phyloP scores from a whole-genome alignment of 441 rosid species.

The Sinapis alba region DNA sequence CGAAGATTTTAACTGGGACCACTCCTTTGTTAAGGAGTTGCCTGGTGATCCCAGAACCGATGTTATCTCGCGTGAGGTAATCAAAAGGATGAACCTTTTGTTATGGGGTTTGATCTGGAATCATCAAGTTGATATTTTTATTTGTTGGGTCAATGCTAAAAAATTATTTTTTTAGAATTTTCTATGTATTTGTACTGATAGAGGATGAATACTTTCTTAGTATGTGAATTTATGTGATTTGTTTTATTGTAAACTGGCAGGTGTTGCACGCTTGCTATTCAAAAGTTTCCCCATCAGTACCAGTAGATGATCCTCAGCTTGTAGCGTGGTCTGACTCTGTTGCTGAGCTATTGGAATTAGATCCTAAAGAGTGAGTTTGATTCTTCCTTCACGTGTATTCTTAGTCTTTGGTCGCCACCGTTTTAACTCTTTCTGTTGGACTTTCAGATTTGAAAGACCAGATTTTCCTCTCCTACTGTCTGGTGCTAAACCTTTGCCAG shows the following conservation, averaged over 20 bases:
- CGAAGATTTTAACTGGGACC: constrained; percentile 90
- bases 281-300: constrained; percentile 83
- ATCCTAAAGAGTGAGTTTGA: constrained; percentile 80
- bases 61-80: constrained; percentile 78
- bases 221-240: no score
- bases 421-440: constrained; percentile 9
- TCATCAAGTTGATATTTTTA: background rate
- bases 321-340: constrained; percentile 96
- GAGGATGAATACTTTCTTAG: no score
- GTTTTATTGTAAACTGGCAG: constrained; percentile 39
- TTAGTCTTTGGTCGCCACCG: background rate
- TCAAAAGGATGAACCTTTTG: background rate
- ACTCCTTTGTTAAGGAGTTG: constrained; percentile 81
- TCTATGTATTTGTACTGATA: no score
- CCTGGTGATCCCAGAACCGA: constrained; percentile 85
- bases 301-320: constrained; percentile 87
- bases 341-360: constrained; percentile 79
- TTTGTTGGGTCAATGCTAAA: no score
- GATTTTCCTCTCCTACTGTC: constrained; percentile 82
- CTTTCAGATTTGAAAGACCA: constrained; percentile 84
- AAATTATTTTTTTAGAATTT: no score
- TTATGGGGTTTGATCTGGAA: background rate
- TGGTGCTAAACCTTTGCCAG: constrained; percentile 75
- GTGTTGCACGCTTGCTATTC: constrained; percentile 89
- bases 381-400: background rate